phyloP scores from a whole-genome alignment of 768 basidiomycete genomes.

The Lactarius evosmus region DNA sequence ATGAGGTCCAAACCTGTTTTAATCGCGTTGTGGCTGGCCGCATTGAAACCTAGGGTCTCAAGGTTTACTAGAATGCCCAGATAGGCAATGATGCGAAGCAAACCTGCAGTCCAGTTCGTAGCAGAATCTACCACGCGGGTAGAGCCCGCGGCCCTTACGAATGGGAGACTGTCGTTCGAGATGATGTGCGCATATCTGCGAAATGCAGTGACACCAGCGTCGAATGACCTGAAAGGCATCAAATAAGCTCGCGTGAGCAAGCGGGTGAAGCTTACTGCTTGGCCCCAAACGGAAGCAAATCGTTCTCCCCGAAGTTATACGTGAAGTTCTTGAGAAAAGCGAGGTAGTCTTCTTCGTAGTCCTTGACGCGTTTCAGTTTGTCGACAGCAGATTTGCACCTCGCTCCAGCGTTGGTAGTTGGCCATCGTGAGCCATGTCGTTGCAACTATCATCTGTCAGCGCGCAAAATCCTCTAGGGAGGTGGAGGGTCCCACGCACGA shows the following conservation, averaged over 20 bases:
- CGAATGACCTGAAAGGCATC: slow-evolving; percentile 40
- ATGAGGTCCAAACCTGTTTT: slow-evolving; percentile 53
- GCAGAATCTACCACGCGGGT: slow-evolving; percentile 65
- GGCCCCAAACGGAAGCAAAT: slow-evolving; percentile 67
- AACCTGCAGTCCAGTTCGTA: slow-evolving; percentile 66
- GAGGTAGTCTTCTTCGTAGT: slow-evolving; percentile 46
- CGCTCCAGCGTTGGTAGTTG: slow-evolving; percentile 49
- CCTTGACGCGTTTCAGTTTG: slow-evolving; percentile 50
- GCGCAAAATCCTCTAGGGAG: neutral
- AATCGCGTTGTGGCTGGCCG: slow-evolving; percentile 46
- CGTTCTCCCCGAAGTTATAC: slow-evolving; percentile 55
- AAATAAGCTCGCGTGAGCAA: neutral
- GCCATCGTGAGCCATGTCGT: slow-evolving; percentile 77
- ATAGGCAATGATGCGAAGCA: slow-evolving; percentile 5
- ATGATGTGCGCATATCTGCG: slow-evolving; percentile 53
- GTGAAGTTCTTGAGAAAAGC: slow-evolving; percentile 57
- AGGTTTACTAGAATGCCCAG: neutral
- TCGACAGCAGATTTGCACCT: slow-evolving; percentile 47
- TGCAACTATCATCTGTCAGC: slow-evolving; percentile 50
- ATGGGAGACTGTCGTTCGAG: slow-evolving; percentile 45
- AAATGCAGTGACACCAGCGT: slow-evolving; percentile 51
- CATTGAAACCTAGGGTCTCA: slow-evolving; percentile 53
- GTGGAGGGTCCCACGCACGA: slow-evolving; percentile 41
- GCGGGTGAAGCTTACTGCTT: slow-evolving; percentile 46
- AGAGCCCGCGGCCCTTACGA: slow-evolving; percentile 49